A percentile compares a stretch with the other conserved stretches of the same genome.
Evolutionary conservation across 371 early-diverging fungal species (phyloP).

Genomic region (Syncephalastrum monosporum): DNA sequence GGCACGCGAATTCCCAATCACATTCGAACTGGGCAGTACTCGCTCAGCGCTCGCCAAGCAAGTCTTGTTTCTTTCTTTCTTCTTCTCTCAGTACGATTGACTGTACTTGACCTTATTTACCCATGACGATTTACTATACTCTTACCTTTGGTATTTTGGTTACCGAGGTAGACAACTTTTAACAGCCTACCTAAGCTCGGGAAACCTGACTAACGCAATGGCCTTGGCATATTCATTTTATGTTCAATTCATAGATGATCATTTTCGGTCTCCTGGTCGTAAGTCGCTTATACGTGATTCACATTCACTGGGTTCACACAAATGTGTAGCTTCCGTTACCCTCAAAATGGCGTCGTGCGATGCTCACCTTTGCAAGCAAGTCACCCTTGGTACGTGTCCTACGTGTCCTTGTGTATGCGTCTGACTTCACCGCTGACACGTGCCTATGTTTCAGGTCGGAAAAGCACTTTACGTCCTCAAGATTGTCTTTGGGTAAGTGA

Average conservation of each 20-base stretch:
- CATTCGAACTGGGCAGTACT: no score
- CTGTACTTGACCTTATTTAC: background rate
- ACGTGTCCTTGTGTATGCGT: conserved; percentile 6
- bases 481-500: conserved; percentile 60
- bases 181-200: no score
- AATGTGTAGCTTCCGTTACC: conserved; percentile 56
- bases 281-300: conserved; percentile 9
- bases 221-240: conserved; percentile 5
- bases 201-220: no score
- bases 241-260: conserved; percentile 40
- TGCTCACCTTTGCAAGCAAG: conserved; percentile 51
- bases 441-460: conserved; percentile 30
- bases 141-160: conserved; percentile 41
- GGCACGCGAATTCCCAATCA: no score
- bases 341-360: conserved; percentile 55
- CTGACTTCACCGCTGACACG: background rate
- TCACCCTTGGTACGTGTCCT: conserved; percentile 43
- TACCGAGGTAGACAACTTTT: conserved; percentile 31
- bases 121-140: conserved; percentile 53
- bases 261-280: conserved; percentile 53
- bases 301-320: background rate
- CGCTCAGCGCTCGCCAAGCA: conserved; percentile 1
- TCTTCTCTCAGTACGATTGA: background rate
- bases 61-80: conserved; percentile 10
- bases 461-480: conserved; percentile 53